phyloP scores from a whole-genome alignment of 163 green algal species.

The Scenedesmus sp. region DNA sequence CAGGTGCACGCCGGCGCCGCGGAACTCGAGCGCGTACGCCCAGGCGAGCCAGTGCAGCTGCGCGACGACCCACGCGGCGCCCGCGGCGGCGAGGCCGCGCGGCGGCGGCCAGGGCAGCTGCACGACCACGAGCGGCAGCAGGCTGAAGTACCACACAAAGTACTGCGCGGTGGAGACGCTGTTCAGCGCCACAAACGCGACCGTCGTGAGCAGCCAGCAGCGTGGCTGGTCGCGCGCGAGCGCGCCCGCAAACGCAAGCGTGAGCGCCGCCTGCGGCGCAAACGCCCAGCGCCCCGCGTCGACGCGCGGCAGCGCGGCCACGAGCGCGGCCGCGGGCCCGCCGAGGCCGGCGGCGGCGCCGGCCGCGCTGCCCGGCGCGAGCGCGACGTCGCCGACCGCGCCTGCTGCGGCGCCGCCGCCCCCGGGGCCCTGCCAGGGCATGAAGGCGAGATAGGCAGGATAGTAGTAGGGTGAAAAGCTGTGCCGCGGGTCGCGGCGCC shows the following conservation, averaged over 20 bases:
- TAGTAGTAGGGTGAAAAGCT: constrained; percentile 89
- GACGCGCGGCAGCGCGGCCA: constrained; percentile 12
- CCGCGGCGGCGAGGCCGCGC: constrained; percentile 43
- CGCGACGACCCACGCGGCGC: constrained; percentile 58
- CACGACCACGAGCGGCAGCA: constrained; percentile 85
- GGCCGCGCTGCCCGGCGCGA: neutral
- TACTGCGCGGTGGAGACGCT: constrained; percentile 93
- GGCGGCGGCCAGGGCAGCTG: constrained; percentile 47
- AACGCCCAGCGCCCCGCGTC: constrained; percentile 35
- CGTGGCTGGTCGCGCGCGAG: constrained; percentile 71
- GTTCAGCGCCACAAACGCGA: constrained; percentile 87
- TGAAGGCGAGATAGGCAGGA: constrained; percentile 69
- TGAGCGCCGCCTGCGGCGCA: constrained; percentile 48
- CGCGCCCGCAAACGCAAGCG: constrained; percentile 47
- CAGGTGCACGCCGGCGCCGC: constrained; percentile 63
- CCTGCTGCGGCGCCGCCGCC: constrained; percentile 3
- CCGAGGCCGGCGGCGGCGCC: neutral
- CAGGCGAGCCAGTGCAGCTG: constrained; percentile 90
- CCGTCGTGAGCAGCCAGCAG: constrained; percentile 81
- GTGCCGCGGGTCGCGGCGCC: constrained; percentile 82
- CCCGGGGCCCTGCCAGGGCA: constrained; percentile 16
- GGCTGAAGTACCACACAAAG: constrained; percentile 95
- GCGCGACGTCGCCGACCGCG: no score
- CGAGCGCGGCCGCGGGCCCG: constrained; percentile 4
- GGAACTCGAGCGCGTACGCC: constrained; percentile 93